Evolutionary conservation across 176 grass and related monocot species (phyloP).

Genomic region (Eremochloa ophiuroides): DNA sequence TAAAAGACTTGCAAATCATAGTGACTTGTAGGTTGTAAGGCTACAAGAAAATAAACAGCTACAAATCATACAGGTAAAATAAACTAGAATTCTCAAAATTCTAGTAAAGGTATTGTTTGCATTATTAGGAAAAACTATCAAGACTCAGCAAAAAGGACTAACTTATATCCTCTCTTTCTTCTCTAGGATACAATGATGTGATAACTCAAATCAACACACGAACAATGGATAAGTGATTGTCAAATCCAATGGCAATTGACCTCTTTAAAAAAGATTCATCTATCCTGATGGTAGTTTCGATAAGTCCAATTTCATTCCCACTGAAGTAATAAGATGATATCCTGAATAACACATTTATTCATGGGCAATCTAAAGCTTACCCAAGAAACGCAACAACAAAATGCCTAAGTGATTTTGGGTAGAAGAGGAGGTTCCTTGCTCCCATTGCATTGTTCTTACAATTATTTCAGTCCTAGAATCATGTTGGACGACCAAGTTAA

Average conservation of each 20-base stretch:
- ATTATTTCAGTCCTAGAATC: not conserved
- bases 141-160: not conserved
- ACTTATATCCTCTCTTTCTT: not conserved
- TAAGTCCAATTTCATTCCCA: not conserved
- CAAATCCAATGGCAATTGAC: not conserved
- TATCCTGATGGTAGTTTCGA: not conserved
- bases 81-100: not conserved
- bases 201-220: not conserved
- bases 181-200: not conserved
- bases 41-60: not conserved
- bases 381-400: not conserved
- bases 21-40: not conserved
- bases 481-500: not conserved
- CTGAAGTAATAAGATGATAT: not conserved
- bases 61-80: not conserved
- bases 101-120: not conserved
- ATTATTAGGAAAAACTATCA: not conserved
- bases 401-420: not conserved
- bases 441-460: not conserved
- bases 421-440: not conserved
- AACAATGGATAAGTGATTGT: not conserved
- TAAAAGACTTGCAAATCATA: not conserved
- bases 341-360: slow-evolving; percentile 9
- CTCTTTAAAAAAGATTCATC: not conserved
- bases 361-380: not conserved